phyloP scores from a whole-genome alignment of 2,329 filamentous ascomycete genomes.

The Fusarium pseudoanthophilum region DNA sequence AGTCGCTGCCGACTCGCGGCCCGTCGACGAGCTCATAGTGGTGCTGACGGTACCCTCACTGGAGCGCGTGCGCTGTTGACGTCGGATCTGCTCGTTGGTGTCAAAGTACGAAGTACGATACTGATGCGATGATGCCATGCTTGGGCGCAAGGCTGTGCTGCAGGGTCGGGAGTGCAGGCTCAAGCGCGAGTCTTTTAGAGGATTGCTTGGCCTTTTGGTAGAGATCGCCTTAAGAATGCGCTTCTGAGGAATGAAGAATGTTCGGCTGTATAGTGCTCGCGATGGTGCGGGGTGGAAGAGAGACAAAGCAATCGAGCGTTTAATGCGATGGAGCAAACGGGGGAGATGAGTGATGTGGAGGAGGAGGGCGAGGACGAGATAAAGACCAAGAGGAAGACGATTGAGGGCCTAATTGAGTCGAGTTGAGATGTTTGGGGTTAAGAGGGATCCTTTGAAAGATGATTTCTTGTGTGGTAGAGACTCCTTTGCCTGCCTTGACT shows the following conservation, averaged over 20 bases:
- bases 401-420: not conserved
- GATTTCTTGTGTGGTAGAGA: constrained; percentile 3
- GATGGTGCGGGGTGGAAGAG: constrained; percentile 34
- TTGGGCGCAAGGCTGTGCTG: constrained; percentile 39
- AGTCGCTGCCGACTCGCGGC: constrained; percentile 81
- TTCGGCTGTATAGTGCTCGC: constrained; percentile 18
- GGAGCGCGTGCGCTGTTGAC: constrained; percentile 69
- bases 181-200: constrained; percentile 35
- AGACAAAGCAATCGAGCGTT: constrained; percentile 12
- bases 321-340: constrained; percentile 30
- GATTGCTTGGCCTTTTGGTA: constrained; percentile 17
- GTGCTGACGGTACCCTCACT: constrained; percentile 94
- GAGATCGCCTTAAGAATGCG: constrained; percentile 7
- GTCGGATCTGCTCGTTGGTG: constrained; percentile 53
- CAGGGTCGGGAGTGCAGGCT: constrained; percentile 26
- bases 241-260: not conserved
- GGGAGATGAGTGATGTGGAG: constrained; percentile 5
- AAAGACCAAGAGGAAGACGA: constrained; percentile 2
- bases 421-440: constrained; percentile 18
- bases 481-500: not conserved
- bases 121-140: constrained; percentile 65
- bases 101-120: constrained; percentile 66
- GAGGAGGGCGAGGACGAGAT: constrained; percentile 5
- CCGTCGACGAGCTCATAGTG: constrained; percentile 78
- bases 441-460: constrained; percentile 4